phyloP scores from a whole-genome alignment of 306 rosid species.

The Rosa persica region DNA sequence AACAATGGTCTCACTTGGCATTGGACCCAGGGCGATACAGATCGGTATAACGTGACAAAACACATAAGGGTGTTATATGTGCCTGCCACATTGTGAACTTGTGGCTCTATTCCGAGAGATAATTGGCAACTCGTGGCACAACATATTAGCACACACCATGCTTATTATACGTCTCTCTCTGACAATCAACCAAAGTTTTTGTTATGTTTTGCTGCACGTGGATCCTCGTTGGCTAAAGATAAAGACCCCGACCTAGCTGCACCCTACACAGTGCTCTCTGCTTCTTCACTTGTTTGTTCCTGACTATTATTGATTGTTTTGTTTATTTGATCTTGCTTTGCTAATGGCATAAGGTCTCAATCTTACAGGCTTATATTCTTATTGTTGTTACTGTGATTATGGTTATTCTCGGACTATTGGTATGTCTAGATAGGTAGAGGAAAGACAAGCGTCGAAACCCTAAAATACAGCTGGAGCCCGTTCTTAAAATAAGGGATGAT shows the following conservation, averaged over 20 bases:
- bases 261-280: not conserved
- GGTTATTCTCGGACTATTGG: not conserved
- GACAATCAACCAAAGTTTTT: constrained; percentile 21
- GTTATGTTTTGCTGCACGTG: constrained; percentile 31
- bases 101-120: constrained; percentile 13
- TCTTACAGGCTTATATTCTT: not conserved
- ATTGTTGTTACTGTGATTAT: not conserved
- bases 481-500: not conserved
- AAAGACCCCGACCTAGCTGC: constrained; percentile 18
- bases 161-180: not conserved
- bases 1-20: constrained; percentile 36
- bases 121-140: constrained; percentile 33
- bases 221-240: constrained; percentile 27
- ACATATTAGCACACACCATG: constrained; percentile 17
- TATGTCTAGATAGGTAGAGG: too few relatives aligned
- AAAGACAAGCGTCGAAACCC: not conserved
- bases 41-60: constrained; percentile 36
- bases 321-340: not conserved
- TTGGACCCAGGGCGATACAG: constrained; percentile 34
- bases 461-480: not conserved
- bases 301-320: not conserved
- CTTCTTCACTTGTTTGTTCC: constrained; percentile 2
- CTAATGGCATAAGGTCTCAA: not conserved
- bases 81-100: not conserved
- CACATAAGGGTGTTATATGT: constrained; percentile 1